These are phyloP conservation scores for Irpex sp. DNA, from an alignment of 1,284 basidiomycete genomes.

Conservation along the genomic window DNA sequence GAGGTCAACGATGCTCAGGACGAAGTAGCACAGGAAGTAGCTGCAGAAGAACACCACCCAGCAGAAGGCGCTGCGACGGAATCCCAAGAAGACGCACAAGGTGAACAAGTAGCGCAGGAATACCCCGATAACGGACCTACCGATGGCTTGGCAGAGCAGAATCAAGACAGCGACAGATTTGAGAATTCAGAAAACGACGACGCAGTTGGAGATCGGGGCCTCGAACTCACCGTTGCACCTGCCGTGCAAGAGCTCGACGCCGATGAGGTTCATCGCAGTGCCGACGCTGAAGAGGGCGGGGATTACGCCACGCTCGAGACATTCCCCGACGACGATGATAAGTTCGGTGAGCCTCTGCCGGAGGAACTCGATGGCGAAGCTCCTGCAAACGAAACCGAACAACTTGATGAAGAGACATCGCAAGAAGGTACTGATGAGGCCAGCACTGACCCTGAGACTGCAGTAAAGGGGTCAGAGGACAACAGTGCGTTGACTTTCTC, in stretches of 20 bases:
- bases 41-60: not conserved
- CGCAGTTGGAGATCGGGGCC: not conserved
- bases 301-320: conserved; percentile 21
- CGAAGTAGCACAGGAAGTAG: not conserved
- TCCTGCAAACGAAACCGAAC: conserved; percentile 6
- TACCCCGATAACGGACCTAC: not conserved
- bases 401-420: conserved; percentile 1
- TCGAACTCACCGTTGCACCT: conserved; percentile 4
- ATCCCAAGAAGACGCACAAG: not conserved
- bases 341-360: conserved; percentile 21
- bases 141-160: conserved; percentile 11
- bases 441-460: not conserved
- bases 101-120: not conserved
- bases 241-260: conserved; percentile 22
- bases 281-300: conserved; percentile 19
- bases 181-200: not conserved
- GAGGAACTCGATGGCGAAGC: conserved; percentile 17
- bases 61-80: not conserved
- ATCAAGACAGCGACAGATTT: conserved; percentile 8
- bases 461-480: not conserved
- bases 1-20: conserved; percentile 6
- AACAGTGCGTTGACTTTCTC: not conserved
- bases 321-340: conserved; percentile 25
- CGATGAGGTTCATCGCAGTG: conserved; percentile 23
- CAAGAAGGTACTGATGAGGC: conserved; percentile 3